Percentiles rank a stretch among this genome's conserved stretches.
phyloP scores from a whole-genome alignment of 495 filamentous ascomycete species.

The Niebla homalea region DNA sequence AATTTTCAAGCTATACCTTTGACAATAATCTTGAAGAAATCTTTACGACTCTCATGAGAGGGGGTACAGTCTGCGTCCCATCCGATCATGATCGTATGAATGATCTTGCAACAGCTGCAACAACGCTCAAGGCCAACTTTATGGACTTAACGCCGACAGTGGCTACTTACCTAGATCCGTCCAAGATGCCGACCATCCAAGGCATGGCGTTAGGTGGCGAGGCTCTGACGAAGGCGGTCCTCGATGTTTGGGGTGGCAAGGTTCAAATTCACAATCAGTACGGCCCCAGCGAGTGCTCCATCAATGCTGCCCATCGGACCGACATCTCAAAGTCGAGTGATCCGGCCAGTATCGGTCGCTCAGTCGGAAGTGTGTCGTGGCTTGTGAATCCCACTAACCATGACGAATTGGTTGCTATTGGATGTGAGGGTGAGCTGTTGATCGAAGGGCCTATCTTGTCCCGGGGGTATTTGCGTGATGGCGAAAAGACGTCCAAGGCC shows the following conservation, averaged over 20 bases:
- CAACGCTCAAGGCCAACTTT: slow-evolving; percentile 11
- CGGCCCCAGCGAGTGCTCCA: slow-evolving; percentile 35
- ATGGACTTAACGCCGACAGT: slow-evolving; percentile 35
- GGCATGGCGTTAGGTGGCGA: slow-evolving; percentile 32
- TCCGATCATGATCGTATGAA: slow-evolving; percentile 40
- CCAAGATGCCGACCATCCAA: slow-evolving; percentile 26
- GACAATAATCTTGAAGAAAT: slow-evolving; percentile 54
- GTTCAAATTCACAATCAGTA: slow-evolving; percentile 40
- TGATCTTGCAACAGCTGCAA: slow-evolving; percentile 11
- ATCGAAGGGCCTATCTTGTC: slow-evolving; percentile 28
- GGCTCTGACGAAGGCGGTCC: slow-evolving; percentile 26
- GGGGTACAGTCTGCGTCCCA: slow-evolving; percentile 52
- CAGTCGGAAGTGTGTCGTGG: slow-evolving; percentile 21
- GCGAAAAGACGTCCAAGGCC: slow-evolving; percentile 21
- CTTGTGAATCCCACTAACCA: slow-evolving; percentile 23
- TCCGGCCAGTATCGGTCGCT: slow-evolving; percentile 9
- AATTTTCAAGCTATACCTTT: slow-evolving; percentile 56
- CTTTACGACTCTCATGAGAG: slow-evolving; percentile 47
- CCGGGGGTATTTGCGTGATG: slow-evolving; percentile 25
- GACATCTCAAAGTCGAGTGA: slow-evolving; percentile 2
- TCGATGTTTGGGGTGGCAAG: slow-evolving; percentile 33
- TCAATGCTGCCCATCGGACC: slow-evolving; percentile 7
- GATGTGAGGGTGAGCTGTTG: slow-evolving; percentile 27
- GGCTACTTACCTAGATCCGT: slow-evolving; percentile 33
- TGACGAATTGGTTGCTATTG: slow-evolving; percentile 25